Base-by-base conservation (phyloP, 2,329 filamentous ascomycete genomes). In the Penicillium sp. region DNA sequence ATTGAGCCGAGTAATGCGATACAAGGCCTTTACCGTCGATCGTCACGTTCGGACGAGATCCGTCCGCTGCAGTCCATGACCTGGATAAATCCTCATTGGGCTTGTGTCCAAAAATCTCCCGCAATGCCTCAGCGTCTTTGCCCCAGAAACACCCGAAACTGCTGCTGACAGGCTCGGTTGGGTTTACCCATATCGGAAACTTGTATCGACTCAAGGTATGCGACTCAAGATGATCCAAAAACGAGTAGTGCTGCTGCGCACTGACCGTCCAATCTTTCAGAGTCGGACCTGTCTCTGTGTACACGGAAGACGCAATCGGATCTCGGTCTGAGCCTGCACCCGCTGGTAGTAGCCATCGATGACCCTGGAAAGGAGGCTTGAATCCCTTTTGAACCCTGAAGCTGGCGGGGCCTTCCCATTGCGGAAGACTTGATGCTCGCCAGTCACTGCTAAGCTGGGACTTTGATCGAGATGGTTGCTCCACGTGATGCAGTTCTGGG, bases 71-170 rank as follows among this genome's bases (percentile, higher is more conserved):
- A 18, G 76, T 74, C 6, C 79, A 73, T 27, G 72, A 70, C 53
- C 74, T 70, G 0, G 78, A 75, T 55, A 72, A 55, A 52, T 78
- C 75, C 36, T 71, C 71, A 43, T 73, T 24, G 77, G 75, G 59
- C 78, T 59, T 74, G 3, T 77, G 67, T 27, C 82, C 77, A 2
- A 82, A 81, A 37, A 64, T 56, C 4, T 55, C 51, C 14, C 81
- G 74, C 56, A 82, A 77, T 36, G 72, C 70, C n/a, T 77, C 75
- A 44, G 83, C 79, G 63, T 85, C 82, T 33, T 73, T 73, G n/a
- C 82, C 82, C 74, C 81, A 78, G 51, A 86, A 78, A 44, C 80
- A 82, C 43, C 82, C 74, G 61, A 87, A 83, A 63, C 85, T 83
- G 33, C 83, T 79, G 50, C 81, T 84, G 66, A 84, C 78, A 24